A percentile compares a stretch with the other conserved stretches of the same genome.
phyloP scores from a whole-genome alignment of 768 basidiomycete genomes.

The Lactifluus echinatus region DNA sequence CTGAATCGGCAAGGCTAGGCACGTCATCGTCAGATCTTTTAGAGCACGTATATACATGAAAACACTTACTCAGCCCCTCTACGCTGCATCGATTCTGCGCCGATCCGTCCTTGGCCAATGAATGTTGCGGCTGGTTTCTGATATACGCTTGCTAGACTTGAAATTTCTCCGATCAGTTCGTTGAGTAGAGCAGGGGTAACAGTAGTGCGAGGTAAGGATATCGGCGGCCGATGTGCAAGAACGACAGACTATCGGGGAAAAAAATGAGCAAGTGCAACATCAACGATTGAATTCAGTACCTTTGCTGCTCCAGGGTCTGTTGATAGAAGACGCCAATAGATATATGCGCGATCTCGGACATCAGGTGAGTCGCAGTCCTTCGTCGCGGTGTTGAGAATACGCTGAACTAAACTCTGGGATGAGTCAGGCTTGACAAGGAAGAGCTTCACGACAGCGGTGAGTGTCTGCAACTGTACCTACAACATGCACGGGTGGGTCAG shows the following conservation, averaged over 20 bases:
- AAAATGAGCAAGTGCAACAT: not conserved
- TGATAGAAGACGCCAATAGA: constrained; percentile 93
- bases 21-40: not conserved
- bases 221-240: constrained; percentile 85
- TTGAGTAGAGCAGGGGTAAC: constrained; percentile 83
- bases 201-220: constrained; percentile 85
- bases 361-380: constrained; percentile 97
- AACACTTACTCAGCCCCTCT: constrained; percentile 50
- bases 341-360: constrained; percentile 93
- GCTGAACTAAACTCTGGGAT: constrained; percentile 86
- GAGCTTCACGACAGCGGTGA: constrained; percentile 95
- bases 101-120: constrained; percentile 82
- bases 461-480: constrained; percentile 58
- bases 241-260: constrained; percentile 59
- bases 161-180: constrained; percentile 86
- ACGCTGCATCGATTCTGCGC: constrained; percentile 67
- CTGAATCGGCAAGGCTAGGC: constrained; percentile 48
- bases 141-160: constrained; percentile 86
- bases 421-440: constrained; percentile 93
- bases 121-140: constrained; percentile 97
- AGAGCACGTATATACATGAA: not conserved
- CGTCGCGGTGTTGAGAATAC: constrained; percentile 88
- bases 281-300: constrained; percentile 32
- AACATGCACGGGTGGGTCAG: not conserved
- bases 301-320: constrained; percentile 95